Evolutionary conservation across 169 alveolate species (phyloP).

Genomic region (Eimeria falciformis): DNA sequence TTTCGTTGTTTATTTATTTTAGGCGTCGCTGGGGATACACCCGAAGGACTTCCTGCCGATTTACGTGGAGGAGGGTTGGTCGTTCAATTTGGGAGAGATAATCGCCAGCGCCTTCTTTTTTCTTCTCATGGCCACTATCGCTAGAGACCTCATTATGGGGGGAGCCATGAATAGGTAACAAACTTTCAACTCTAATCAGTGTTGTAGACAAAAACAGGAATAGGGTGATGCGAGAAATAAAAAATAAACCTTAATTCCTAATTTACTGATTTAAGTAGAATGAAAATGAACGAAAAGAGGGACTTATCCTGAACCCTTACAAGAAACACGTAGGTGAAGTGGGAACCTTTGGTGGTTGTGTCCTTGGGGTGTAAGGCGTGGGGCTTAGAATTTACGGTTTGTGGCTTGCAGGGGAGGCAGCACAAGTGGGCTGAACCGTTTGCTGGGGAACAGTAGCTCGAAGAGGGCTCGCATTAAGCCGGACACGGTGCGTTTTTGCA

Average conservation of each 20-base stretch:
- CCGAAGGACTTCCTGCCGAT: constrained; percentile 74
- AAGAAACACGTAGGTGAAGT: too few relatives aligned
- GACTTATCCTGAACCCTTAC: too few relatives aligned
- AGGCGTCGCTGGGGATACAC: constrained; percentile 77
- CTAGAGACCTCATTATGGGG: constrained; percentile 71
- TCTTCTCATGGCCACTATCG: constrained; percentile 69
- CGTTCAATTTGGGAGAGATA: constrained; percentile 57
- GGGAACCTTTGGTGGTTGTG: too few relatives aligned
- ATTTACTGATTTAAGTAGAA: too few relatives aligned
- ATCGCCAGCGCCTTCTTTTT: constrained; percentile 67
- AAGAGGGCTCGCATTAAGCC: constrained; percentile 76
- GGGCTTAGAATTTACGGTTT: not conserved
- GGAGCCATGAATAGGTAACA: constrained; percentile 51
- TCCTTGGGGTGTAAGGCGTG: not conserved
- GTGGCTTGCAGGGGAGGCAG: constrained; percentile 73
- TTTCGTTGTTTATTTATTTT: too few relatives aligned
- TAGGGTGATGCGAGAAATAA: not conserved
- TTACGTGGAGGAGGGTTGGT: constrained; percentile 69
- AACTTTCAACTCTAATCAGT: too few relatives aligned
- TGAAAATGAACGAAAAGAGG: too few relatives aligned
- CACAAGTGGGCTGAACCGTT: constrained; percentile 72
- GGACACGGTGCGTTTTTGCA: constrained; percentile 65
- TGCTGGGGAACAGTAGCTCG: constrained; percentile 72
- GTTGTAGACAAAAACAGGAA: not conserved
- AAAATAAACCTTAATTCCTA: too few relatives aligned